Evolutionary conservation across 345 rosid genomes (phyloP).

Genomic region (Rhodamnia argentea): DNA sequence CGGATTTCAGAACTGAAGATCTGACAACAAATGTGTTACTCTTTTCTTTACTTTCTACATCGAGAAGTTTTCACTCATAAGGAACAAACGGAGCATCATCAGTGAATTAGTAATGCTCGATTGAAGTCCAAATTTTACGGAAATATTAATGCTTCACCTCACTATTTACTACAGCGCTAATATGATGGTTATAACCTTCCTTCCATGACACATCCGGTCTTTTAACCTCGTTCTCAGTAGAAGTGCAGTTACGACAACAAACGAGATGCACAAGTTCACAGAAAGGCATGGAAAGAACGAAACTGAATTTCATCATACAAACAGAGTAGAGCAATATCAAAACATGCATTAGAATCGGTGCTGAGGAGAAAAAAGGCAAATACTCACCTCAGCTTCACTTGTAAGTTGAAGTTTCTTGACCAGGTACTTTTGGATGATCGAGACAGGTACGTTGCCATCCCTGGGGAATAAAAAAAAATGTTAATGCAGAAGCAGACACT

Average conservation of each 20-base stretch:
- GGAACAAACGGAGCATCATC: not conserved
- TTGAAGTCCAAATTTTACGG: not conserved
- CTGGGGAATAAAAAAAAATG: slow-evolving; percentile 15
- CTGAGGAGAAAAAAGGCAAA: not conserved
- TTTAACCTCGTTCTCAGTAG: not conserved
- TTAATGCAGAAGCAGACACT: not conserved
- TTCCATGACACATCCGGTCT: not conserved
- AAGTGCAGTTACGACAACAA: not conserved
- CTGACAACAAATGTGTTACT: not conserved
- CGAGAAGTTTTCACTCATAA: not conserved
- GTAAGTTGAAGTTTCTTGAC: slow-evolving; percentile 54
- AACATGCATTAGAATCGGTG: not conserved
- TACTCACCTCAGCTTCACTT: slow-evolving; percentile 52
- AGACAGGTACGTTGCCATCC: slow-evolving; percentile 65
- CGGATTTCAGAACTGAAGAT: not conserved
- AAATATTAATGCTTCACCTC: not conserved
- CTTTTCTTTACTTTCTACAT: not conserved
- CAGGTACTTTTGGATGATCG: slow-evolving; percentile 60
- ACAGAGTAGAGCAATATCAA: not conserved
- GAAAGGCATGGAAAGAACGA: not conserved
- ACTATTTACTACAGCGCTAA: not conserved
- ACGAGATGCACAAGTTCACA: not conserved
- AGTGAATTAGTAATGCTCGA: not conserved
- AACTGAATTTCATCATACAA: not conserved
- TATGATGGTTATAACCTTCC: not conserved